Base-by-base conservation (phyloP, 768 basidiomycete species). In the Arthromyces matolae region DNA sequence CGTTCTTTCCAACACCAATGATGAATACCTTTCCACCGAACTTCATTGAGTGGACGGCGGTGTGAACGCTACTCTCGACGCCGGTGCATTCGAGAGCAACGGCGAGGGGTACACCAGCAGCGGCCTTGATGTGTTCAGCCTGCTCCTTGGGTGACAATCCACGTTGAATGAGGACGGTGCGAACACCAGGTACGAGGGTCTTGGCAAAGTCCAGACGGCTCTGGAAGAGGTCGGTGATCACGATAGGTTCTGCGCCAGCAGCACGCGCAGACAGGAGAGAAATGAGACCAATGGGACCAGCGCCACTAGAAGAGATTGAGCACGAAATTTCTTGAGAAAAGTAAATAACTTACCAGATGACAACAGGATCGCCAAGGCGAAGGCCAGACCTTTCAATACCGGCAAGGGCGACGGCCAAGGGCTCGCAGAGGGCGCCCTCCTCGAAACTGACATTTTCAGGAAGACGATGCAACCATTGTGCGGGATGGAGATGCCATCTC, bases 1-100 rank as follows among this genome's bases (percentile, higher is more conserved):
- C 81, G 58, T 73, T 77, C 62, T 80, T 79, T 19, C 83, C 83
- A 12, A 84, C 81, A 42, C 84, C 84, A 25, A 85, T 83, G 50
- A 85, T 79, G 61, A 84, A 84, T 20, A 85, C 80, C 54, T 82
- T 83, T 24, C 77, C 80, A 29, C 83, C 81, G 47, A 84, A 85
- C 56, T 74, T 70, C 58, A 75, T 68, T n/a, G 82, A 81, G 79
- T 84, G 53, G 14, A 81, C 64, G 20, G 81, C 82, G 8, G 78
- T 75, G 49, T 78, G 78, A 36, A 85, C 70, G 45, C 83, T 83
- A 49, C 72, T 76, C 61, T 84, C 79, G 3, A 78, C 75, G 38
- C 84, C 83, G 2, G 81, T 83, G 52, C 83, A 85, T 52, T 85
- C 84, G 16, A 85, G 61, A 19, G 78, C 73, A 24, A 84, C 55